A percentile compares a stretch with the other conserved stretches of the same genome.
Evolutionary conservation across 495 filamentous ascomycete species (phyloP).

Genomic region (Aspergillus kassunensis): DNA sequence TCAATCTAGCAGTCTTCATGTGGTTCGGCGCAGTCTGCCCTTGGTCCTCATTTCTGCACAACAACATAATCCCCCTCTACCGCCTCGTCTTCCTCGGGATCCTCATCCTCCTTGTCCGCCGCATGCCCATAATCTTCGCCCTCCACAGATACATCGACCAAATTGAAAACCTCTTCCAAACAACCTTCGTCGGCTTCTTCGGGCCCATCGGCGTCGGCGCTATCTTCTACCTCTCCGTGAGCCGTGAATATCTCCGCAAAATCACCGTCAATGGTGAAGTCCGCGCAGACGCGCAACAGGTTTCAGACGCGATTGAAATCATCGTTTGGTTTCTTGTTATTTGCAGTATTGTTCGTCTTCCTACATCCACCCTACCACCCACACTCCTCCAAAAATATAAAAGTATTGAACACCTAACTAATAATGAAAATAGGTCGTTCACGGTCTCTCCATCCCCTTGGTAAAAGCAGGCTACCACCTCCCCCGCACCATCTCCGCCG

Average conservation of each 20-base stretch:
- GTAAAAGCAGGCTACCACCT: constrained; percentile 79
- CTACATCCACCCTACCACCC: neutral
- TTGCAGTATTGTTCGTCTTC: constrained; percentile 73
- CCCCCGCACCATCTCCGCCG: constrained; percentile 69
- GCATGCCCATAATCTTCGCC: constrained; percentile 70
- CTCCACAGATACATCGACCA: constrained; percentile 76
- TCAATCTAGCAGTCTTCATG: constrained; percentile 83
- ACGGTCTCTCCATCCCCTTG: constrained; percentile 79
- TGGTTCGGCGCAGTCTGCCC: constrained; percentile 90
- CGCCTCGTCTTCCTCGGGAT: constrained; percentile 75
- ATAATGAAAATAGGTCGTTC: constrained; percentile 58
- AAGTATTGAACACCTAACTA: constrained; percentile 20
- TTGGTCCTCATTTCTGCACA: constrained; percentile 66
- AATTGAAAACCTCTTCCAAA: constrained; percentile 68
- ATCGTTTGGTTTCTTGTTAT: constrained; percentile 85
- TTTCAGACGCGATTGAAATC: constrained; percentile 62
- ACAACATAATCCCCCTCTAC: constrained; percentile 69
- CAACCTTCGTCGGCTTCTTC: constrained; percentile 86
- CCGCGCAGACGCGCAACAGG: constrained; percentile 60
- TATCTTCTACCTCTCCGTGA: constrained; percentile 83
- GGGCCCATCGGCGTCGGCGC: constrained; percentile 93
- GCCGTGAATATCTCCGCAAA: constrained; percentile 57
- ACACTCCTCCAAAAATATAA: too few species aligned
- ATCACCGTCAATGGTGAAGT: constrained; percentile 55
- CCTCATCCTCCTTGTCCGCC: constrained; percentile 74